Percentiles rank a stretch among this genome's conserved stretches.
phyloP scores from a whole-genome alignment of 2,329 filamentous ascomycete genomes.

The Harringtonia lauricola region DNA sequence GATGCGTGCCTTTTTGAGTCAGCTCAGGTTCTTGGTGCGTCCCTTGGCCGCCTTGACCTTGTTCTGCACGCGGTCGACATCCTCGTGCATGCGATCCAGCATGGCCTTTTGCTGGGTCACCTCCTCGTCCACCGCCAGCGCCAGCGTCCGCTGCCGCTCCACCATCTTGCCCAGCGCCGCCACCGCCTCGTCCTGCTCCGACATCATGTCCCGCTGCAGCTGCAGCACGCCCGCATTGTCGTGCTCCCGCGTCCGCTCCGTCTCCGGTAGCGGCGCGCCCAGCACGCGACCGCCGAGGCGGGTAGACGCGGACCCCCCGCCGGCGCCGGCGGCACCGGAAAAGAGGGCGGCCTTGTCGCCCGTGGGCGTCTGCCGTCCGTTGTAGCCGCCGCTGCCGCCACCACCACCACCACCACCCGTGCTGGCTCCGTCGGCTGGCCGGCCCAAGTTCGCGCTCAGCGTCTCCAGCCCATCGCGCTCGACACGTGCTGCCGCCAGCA shows the following conservation, averaged over 20 bases:
- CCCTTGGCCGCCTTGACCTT: constrained; percentile 69
- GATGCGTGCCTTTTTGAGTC: no score
- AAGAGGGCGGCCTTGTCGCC: constrained; percentile 41
- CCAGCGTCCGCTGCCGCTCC: constrained; percentile 65
- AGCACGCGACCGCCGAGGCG: constrained; percentile 51
- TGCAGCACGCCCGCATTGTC: constrained; percentile 66
- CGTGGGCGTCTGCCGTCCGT: constrained; percentile 36
- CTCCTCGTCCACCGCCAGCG: constrained; percentile 64
- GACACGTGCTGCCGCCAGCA: constrained; percentile 57
- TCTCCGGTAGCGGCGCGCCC: constrained; percentile 63
- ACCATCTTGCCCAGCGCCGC: constrained; percentile 59
- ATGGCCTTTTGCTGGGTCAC: constrained; percentile 60
- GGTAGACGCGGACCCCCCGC: constrained; percentile 18
- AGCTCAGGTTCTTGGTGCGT: constrained; percentile 50
- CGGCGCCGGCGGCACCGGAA: constrained; percentile 19
- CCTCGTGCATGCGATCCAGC: constrained; percentile 54
- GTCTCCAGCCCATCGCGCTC: constrained; percentile 69
- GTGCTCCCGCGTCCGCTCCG: constrained; percentile 62
- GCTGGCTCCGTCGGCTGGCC: constrained; percentile 28
- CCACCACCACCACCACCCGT: constrained; percentile 27
- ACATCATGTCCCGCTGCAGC: constrained; percentile 63
- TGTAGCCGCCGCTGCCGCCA: constrained; percentile 12
- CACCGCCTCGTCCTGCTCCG: constrained; percentile 64
- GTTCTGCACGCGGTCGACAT: constrained; percentile 51
- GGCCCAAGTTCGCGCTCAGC: constrained; percentile 51